Base-by-base conservation (phyloP, 2,329 filamentous ascomycete genomes). In the Chaetomiaceae sp. region DNA sequence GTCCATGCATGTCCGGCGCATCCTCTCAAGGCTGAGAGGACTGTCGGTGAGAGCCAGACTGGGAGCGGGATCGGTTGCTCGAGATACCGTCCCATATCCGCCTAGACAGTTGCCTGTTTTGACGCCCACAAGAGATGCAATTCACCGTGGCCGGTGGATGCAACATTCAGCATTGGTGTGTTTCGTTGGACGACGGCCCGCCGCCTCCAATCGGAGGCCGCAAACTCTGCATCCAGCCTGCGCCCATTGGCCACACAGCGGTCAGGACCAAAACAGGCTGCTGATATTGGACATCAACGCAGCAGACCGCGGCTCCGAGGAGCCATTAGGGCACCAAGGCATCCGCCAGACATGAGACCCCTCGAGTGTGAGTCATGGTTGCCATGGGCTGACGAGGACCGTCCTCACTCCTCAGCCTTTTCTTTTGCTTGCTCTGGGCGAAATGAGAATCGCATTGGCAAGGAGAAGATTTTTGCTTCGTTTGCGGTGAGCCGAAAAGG, bases 231-330 rank as follows among this genome's bases (percentile, higher is more conserved):
- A 61, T 60, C 58, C 60, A 54, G 40, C 43, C 19, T 33, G 48
- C 47, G 40, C 42, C 33, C 47, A 63, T 63, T 63, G 61, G 54
- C 56, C 55, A 56, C 37, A n/a, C 42, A 47, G 50, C 44, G 39
- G 44, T 40, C 49, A 34, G 31, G 38, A 46, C 47, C 54, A 42
- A 51, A 56, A 61, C 51, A 55, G 57, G 45, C 55, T 38, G 53
- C 53, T 55, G 44, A 61, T 44, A 59, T 66, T 66, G 62, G 64
- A 64, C 64, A 66, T 61, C 63, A 65, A 60, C 61, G 63, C 63
- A 65, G 61, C 58, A 61, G 47, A 59, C 40, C 33, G 51, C 49
- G 42, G 47, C 50, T 49, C 58, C 45, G 38, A 39, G 51, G 46
- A 55, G 39, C 51, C 56, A 59, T 51, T 60, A 62, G 58, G 62